Conservation (phyloP, 2,329 filamentous ascomycete species). For the Achaetomium macrosporum region DNA sequence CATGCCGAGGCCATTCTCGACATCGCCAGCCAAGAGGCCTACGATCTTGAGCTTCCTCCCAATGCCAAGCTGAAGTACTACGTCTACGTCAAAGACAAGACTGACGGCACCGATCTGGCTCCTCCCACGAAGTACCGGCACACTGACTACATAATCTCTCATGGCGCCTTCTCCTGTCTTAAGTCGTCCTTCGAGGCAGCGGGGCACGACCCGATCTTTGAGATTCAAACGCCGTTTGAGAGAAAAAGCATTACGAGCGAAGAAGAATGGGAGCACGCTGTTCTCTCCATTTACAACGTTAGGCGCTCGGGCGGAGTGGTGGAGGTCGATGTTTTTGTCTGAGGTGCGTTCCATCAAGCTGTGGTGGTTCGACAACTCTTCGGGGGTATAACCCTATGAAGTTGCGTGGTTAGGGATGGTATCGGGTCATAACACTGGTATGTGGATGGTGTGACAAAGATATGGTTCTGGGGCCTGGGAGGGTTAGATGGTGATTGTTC, state of each 20-base stretch:
- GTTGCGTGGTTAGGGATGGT: too few species aligned
- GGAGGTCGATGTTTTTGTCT: conserved; percentile 19
- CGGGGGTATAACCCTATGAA: too few species aligned
- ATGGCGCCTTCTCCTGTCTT: conserved; percentile 18
- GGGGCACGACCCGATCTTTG: conserved; percentile 12
- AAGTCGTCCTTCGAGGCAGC: conserved; percentile 15
- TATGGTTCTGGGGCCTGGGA: too few species aligned
- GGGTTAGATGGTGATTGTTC: too few species aligned
- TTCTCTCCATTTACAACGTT: conserved; percentile 19
- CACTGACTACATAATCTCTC: conserved; percentile 8
- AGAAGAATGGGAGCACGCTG: conserved; percentile 20
- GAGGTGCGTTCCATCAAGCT: neutral
- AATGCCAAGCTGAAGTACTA: conserved; percentile 21
- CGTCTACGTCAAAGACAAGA: conserved; percentile 19
- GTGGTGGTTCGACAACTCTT: too few species aligned
- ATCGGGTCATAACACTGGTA: too few species aligned
- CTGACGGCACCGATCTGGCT: conserved; percentile 12
- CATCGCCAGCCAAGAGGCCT: neutral
- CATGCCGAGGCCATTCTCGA: conserved; percentile 2
- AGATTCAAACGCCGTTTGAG: conserved; percentile 16
- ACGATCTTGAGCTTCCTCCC: conserved; percentile 18
- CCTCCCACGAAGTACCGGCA: conserved; percentile 13
- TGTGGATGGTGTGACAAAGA: too few species aligned
- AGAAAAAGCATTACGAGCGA: conserved; percentile 8
- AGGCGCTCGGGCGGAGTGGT: conserved; percentile 15